Evolutionary conservation across 2,329 filamentous ascomycete genomes (phyloP), one percentile per base, ranked within the genome.

Genomic region (Beauveria scarabaeidicola): DNA sequence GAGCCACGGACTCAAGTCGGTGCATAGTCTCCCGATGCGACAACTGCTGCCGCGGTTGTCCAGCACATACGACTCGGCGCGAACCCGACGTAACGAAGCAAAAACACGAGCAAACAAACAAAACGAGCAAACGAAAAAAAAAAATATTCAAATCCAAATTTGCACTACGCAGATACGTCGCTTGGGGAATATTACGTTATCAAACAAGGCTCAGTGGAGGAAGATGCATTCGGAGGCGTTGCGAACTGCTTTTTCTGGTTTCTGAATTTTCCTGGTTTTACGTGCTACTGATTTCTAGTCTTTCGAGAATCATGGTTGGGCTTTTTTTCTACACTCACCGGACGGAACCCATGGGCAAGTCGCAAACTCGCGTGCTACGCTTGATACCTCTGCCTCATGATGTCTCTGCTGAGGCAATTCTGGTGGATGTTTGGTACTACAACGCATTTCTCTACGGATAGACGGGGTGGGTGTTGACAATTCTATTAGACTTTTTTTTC

Each of bases 211-310:
- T 65, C 59, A 40, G 59, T 66, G 67, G 63, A 60, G 67, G 68
- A 64, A 68, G 68, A 67, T 74, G 72, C 72, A 74, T 74, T 68
- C 63, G 66, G 69, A 66, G 72, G 72, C 71, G 72, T 74, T 74
- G 67, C 65, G 60, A 59, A 32, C 41, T 55, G 59, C 59, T 67
- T 64, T 64, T 63, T 59, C 62, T 65, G 61, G 59, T 61, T 60
- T 44, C 63, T 63, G 60, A 21, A 61, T 66, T 66, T 61, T 63
- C 54, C 44, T 66, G 61, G 19, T 64, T 65, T 63, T 67, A 66
- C 62, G 68, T 65, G 64, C 66, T 67, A 58, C 58, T 64, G 56
- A 63, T 63, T 58, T 65, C 60, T 64, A 36, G 57, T 54, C 50
- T 54, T 59, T 54, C 50, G 57, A 59, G 50, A 59, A 32, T 50